Conservation (phyloP, 192 early-diverging fungal genomes). For the Chytriomyces confervae region DNA sequence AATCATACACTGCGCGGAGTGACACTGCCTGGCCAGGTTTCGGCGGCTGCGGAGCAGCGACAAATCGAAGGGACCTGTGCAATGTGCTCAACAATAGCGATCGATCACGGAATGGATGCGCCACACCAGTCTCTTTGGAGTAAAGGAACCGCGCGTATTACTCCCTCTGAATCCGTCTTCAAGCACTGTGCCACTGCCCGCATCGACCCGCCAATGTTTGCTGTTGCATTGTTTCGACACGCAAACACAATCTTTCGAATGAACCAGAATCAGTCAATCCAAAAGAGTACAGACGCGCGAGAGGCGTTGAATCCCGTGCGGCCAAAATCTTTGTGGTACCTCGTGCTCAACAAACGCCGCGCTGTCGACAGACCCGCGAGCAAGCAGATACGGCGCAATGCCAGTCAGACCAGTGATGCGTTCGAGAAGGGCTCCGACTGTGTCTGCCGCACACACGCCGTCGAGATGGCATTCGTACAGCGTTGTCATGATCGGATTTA, state of each 20-base stretch:
- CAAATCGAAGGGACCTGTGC: constrained; percentile 1
- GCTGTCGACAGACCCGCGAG: background rate
- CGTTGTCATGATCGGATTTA: too few relatives aligned
- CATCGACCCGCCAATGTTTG: background rate
- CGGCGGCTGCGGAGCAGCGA: constrained; percentile 20
- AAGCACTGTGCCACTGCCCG: background rate
- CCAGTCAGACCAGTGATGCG: constrained; percentile 18
- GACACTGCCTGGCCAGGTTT: constrained; percentile 5
- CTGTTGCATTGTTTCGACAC: too few relatives aligned
- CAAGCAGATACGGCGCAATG: constrained; percentile 5
- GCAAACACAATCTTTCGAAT: too few relatives aligned
- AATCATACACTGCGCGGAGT: constrained; percentile 18
- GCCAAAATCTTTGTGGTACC: too few relatives aligned
- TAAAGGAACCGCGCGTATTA: background rate
- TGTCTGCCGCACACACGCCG: background rate
- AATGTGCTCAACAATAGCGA: too few relatives aligned
- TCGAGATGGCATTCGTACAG: background rate
- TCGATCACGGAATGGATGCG: too few relatives aligned
- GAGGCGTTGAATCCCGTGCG: background rate
- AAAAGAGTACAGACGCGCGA: background rate
- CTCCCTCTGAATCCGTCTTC: background rate
- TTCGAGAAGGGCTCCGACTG: constrained; percentile 2
- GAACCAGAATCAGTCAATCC: too few relatives aligned
- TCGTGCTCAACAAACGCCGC: constrained; percentile 11
- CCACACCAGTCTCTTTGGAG: too few relatives aligned